Evolutionary conservation across 2,329 filamentous ascomycete genomes (phyloP).

Genomic region (Tolypocladium ovalisporum): DNA sequence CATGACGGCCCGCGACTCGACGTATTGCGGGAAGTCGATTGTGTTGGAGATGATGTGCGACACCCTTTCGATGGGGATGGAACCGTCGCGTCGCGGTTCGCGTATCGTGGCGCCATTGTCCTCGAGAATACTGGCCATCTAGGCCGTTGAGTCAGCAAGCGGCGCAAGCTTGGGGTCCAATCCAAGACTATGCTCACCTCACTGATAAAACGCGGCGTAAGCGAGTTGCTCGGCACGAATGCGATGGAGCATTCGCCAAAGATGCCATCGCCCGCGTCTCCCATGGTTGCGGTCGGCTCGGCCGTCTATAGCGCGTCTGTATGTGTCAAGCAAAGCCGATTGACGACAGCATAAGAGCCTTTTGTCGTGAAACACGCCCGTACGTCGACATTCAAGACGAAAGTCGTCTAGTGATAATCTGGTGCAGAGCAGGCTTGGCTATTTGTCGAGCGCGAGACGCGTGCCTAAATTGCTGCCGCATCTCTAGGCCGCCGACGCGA

Average conservation of each 20-base stretch:
- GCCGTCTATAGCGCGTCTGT: not conserved
- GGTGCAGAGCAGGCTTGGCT: not conserved
- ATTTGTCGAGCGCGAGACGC: constrained; percentile 2
- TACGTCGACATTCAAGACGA: not conserved
- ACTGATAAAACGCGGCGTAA: constrained; percentile 28
- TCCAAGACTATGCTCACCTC: constrained; percentile 19
- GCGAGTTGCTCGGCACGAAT: constrained; percentile 31
- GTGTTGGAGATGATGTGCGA: constrained; percentile 57
- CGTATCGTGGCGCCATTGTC: constrained; percentile 41
- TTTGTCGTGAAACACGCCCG: not conserved
- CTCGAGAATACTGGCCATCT: constrained; percentile 31
- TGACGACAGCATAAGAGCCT: not conserved
- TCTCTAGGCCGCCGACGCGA: constrained; percentile 17
- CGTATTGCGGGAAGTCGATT: constrained; percentile 85
- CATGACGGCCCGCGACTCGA: constrained; percentile 61
- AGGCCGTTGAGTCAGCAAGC: constrained; percentile 3
- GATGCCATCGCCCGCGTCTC: constrained; percentile 17
- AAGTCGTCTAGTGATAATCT: not conserved
- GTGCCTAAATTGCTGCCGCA: constrained; percentile 3
- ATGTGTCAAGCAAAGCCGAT: not conserved
- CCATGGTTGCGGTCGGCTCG: constrained; percentile 13
- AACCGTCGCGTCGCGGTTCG: constrained; percentile 35
- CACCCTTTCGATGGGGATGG: constrained; percentile 33
- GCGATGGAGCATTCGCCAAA: constrained; percentile 33
- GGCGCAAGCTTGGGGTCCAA: not conserved